Evolutionary conservation across 2,329 filamentous ascomycete species (phyloP), one percentile per base, ranked within the genome.

Genomic region (Blastomyces silverae): DNA sequence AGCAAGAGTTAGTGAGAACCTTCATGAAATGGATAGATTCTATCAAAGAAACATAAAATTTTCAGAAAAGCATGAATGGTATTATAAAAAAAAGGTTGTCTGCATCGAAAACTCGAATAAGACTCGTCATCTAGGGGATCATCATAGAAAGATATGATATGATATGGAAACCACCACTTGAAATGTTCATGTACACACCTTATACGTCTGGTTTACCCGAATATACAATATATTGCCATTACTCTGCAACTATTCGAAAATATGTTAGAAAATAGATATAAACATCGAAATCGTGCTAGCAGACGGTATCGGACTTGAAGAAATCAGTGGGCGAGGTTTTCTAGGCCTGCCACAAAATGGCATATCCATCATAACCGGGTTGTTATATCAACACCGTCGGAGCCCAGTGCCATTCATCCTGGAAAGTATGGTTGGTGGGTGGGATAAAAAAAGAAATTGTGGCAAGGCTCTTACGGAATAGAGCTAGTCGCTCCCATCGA

Each of bases 391-490:
- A 79, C 82, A 79, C 80, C 81, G 79, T 95, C 91, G 89, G 92
- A 93, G 92, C 92, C 92, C 92, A 96, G 92, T 96, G 92, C 92
- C 90, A 83, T 89, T 91, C 90, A 92, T 93, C 90, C 90, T 86
- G 71, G 73, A 76, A 79, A 70, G 68, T 62, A 66, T 46, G 20
- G 17, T 5, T 56, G 31, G 28, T 50, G 34, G 65, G 57, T 50
- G 65, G 66, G 67, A 68, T 70, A 55, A 66, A 8, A 8, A 59
- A 63, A 66, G 56, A 55, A 61, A 44, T 13, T 50, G 50, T 31
- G 44, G 57, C 42, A 22, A 61, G 37, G 44, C 58, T 31, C 58
- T 50, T 61, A 61, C 58, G 17, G 42, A 28, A 50, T 50, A 28
- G 58, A 61, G 25, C 42, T 61, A 7, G 42, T 22, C 31, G 25